Percentiles rank a stretch among this genome's conserved stretches.
Evolutionary conservation across 257 asterid genomes (phyloP).

Genomic region (Cruciata laevipes): DNA sequence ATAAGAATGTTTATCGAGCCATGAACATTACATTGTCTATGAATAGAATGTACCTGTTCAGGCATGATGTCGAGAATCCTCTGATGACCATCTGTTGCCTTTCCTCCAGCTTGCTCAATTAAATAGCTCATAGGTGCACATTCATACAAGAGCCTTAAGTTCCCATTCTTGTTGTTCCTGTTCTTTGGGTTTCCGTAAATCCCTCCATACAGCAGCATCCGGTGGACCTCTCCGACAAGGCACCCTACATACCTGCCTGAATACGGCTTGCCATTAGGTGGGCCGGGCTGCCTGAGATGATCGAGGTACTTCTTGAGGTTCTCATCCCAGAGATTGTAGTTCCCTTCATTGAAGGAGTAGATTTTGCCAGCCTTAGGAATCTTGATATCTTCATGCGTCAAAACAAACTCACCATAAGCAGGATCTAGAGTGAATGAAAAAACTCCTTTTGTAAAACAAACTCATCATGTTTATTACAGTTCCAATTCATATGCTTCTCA

Average conservation of each 20-base stretch:
- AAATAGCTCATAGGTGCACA: conserved; percentile 87
- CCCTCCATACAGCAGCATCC: conserved; percentile 72
- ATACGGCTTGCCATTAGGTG: conserved; percentile 58
- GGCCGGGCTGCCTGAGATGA: conserved; percentile 60
- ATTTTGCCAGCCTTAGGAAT: conserved; percentile 54
- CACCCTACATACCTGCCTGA: conserved; percentile 74
- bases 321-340: conserved; percentile 66
- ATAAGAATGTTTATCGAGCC: neutral
- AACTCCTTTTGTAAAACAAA: too few species aligned
- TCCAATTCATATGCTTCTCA: too few species aligned
- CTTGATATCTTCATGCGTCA: conserved; percentile 65
- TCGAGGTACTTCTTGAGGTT: conserved; percentile 62
- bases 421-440: conserved; percentile 60
- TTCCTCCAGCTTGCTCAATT: conserved; percentile 80
- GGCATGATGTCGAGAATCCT: conserved; percentile 72
- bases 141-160: conserved; percentile 68
- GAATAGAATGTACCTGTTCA: conserved; percentile 29
- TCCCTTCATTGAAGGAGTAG: conserved; percentile 85
- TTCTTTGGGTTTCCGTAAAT: conserved; percentile 73
- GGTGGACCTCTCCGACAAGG: conserved; percentile 70
- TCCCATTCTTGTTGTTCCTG: conserved; percentile 57
- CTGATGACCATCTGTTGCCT: conserved; percentile 53
- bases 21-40: neutral
- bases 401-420: conserved; percentile 56
- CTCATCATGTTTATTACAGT: too few species aligned